A percentile compares a stretch with the other conserved stretches of the same genome.
phyloP scores from a whole-genome alignment of 176 grass and related monocot genomes.

The Avena atlantica region DNA sequence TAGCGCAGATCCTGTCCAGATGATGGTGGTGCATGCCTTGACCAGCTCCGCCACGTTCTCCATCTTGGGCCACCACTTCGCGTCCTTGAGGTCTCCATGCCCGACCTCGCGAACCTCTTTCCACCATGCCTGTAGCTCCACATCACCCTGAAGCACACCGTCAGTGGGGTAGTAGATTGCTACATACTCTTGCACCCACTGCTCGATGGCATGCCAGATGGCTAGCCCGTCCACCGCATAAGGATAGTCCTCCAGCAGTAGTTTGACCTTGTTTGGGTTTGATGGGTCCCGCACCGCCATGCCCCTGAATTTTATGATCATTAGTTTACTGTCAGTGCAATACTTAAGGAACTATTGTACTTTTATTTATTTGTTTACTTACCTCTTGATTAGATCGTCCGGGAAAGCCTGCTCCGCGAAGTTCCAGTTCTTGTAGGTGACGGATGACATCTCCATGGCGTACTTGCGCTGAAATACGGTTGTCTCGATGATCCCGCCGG shows the following conservation, averaged over 20 bases:
- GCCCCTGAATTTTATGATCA: neutral
- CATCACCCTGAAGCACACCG: conserved; percentile 47
- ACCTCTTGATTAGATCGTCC: conserved; percentile 51
- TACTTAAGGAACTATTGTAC: neutral
- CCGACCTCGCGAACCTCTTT: conserved; percentile 67
- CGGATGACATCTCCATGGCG: conserved; percentile 41
- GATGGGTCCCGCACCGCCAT: conserved; percentile 21
- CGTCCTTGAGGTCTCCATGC: conserved; percentile 66
- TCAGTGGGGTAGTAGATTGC: conserved; percentile 57
- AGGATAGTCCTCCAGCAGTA: conserved; percentile 32
- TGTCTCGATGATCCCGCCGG: conserved; percentile 45
- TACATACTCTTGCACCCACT: conserved; percentile 54
- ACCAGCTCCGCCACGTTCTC: conserved; percentile 51
- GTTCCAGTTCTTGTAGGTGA: conserved; percentile 56
- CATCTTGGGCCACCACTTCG: conserved; percentile 68
- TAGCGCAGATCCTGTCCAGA: conserved; percentile 51
- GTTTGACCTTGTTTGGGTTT: conserved; percentile 41
- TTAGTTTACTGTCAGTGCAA: neutral
- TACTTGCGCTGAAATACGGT: conserved; percentile 53
- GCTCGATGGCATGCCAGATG: conserved; percentile 60
- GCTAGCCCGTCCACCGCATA: conserved; percentile 52
- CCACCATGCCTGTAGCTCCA: conserved; percentile 75
- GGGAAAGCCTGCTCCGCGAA: conserved; percentile 53
- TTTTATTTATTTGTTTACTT: no score
- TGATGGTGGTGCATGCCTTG: conserved; percentile 29